phyloP scores from a whole-genome alignment of 1,284 basidiomycete genomes.

The Trichosporon coremiiforme region DNA sequence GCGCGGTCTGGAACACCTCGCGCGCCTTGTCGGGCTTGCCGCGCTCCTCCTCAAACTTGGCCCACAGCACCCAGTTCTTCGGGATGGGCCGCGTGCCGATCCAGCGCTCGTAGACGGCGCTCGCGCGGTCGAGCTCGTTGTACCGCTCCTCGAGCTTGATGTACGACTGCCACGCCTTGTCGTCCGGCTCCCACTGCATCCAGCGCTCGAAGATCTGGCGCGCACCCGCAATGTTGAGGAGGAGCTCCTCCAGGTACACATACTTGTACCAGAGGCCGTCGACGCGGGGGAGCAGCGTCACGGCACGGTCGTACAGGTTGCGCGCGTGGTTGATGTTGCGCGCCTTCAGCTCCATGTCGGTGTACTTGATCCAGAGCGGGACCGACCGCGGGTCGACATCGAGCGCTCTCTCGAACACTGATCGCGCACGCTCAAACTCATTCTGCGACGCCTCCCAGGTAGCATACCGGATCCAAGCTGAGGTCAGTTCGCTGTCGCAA shows the following conservation, averaged over 20 bases:
- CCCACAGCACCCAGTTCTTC: slow-evolving; percentile 92
- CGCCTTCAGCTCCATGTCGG: slow-evolving; percentile 97
- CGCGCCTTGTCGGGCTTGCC: slow-evolving; percentile 82
- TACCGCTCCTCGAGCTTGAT: slow-evolving; percentile 97
- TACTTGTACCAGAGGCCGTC: slow-evolving; percentile 97
- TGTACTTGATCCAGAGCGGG: slow-evolving; percentile 92
- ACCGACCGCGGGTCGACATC: slow-evolving; percentile 89
- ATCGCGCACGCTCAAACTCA: slow-evolving; percentile 87
- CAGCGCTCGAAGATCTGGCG: slow-evolving; percentile 97
- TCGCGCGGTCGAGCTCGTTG: slow-evolving; percentile 86
- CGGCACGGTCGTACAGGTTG: slow-evolving; percentile 94
- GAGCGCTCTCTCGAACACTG: slow-evolving; percentile 93
- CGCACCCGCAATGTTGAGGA: slow-evolving; percentile 92
- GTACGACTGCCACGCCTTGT: slow-evolving; percentile 98
- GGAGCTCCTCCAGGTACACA: slow-evolving; percentile 94
- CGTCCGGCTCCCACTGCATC: slow-evolving; percentile 99
- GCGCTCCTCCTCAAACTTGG: slow-evolving; percentile 95
- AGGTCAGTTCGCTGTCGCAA: background rate
- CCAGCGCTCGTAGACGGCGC: slow-evolving; percentile 91
- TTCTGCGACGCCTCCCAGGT: slow-evolving; percentile 90
- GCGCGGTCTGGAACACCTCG: slow-evolving; percentile 93
- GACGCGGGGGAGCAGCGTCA: slow-evolving; percentile 90
- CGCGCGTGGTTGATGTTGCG: slow-evolving; percentile 95
- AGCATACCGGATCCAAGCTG: slow-evolving; percentile 65
- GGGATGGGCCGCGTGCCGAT: slow-evolving; percentile 91